Percentiles rank a stretch among this genome's conserved stretches.
Conservation (phyloP, 2,329 filamentous ascomycete species). For the Iodosphaeria phyllophila region DNA sequence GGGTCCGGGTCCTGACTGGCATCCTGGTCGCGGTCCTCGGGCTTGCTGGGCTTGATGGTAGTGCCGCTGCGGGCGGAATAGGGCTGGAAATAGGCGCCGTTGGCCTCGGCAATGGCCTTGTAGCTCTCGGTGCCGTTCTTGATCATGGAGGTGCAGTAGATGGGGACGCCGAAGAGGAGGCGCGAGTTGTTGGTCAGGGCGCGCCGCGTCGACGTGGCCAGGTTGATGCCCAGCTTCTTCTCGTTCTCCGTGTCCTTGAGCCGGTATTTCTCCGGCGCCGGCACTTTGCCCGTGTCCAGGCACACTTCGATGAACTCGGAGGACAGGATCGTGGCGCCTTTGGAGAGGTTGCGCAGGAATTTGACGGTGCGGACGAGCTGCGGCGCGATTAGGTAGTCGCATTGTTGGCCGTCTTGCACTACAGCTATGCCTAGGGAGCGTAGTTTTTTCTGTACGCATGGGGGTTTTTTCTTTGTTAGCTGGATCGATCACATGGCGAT, state of each 20-base stretch:
- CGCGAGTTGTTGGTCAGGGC: slow-evolving; percentile 61
- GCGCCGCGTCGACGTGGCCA: slow-evolving; percentile 47
- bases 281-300: slow-evolving; percentile 47
- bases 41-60: slow-evolving; percentile 42
- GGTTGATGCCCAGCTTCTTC: slow-evolving; percentile 46
- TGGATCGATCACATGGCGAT: slow-evolving; percentile 2
- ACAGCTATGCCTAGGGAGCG: slow-evolving; percentile 69
- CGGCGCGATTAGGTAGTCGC: slow-evolving; percentile 77
- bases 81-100: slow-evolving; percentile 65
- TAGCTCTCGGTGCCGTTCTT: slow-evolving; percentile 71
- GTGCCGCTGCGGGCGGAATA: slow-evolving; percentile 59
- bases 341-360: slow-evolving; percentile 74
- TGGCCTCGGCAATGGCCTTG: slow-evolving; percentile 69
- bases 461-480: slow-evolving; percentile 9
- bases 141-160: slow-evolving; percentile 73
- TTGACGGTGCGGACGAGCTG: slow-evolving; percentile 79
- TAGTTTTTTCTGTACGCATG: slow-evolving; percentile 46
- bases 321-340: slow-evolving; percentile 58
- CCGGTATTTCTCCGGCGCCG: slow-evolving; percentile 43
- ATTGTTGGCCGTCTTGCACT: slow-evolving; percentile 54
- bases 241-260: slow-evolving; percentile 60
- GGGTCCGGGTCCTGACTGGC: slow-evolving; percentile 51
- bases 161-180: slow-evolving; percentile 54
- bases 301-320: slow-evolving; percentile 64
- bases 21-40: slow-evolving; percentile 37